Base-by-base conservation (phyloP, 192 early-diverging fungal species). In the Linnemannia zychae region DNA sequence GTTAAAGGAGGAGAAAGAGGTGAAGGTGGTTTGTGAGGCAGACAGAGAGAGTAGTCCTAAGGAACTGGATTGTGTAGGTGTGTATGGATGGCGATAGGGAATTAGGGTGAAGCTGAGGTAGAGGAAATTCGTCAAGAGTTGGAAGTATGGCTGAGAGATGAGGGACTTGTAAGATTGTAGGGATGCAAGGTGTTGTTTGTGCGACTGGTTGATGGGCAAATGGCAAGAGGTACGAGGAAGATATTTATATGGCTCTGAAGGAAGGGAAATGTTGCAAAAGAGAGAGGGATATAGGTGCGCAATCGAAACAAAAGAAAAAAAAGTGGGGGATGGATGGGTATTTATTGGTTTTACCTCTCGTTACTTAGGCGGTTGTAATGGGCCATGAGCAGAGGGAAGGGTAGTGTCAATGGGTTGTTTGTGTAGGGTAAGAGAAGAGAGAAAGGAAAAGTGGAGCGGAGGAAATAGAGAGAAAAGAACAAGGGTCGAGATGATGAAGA, bases 321-420 rank as follows among this genome's bases (percentile, higher is more conserved):
- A 12, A 28, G 24, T 31, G 28, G 24, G 13, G 24, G 57, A 24
- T 63, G 57, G 57, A 15, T 7, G 9, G 24, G 57, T 63, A 63
- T 63, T 63, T 63, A 63, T 63, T 31, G n/a, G 28, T 63, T 63
- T 63, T 63, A 63, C 57, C 57, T 63, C 57, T 63, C 57, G 57
- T 69, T 40, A 69, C 36, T 38, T 38, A 69, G 36, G 38, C 38
- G 67, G 33, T 40, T 40, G 67, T 20, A 38, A n/a, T 69, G 67
- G 67, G 36, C 38, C 67, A 38, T 36, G 67, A 69, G 67, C 22
- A 38, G 67, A 69, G 38, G 67, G 28, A 15, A 31, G 28, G 31
- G 3, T 31, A 33, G n/a, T 37, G 34, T 38, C 36, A 46, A 17
- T 44, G 22, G 50, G 4, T 20, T 16, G 18, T 68, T 18, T 40